Conservation (phyloP, 108 stramenopile species). For the Skeletonema menzelii region DNA sequence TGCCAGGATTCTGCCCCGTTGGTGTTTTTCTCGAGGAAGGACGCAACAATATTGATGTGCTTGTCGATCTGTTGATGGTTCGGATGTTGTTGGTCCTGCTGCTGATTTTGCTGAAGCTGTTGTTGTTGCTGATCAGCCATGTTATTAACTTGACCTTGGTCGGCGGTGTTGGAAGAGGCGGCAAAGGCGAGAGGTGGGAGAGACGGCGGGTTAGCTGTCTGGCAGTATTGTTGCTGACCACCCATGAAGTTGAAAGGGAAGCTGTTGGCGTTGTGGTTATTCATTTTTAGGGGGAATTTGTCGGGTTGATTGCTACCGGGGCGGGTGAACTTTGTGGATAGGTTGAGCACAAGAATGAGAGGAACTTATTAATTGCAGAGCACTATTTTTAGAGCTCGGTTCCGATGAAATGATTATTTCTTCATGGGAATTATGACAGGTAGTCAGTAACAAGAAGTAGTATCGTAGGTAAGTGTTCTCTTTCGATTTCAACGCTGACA, state of each 20-base stretch:
- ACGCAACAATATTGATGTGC: not conserved
- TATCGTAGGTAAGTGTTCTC: too few relatives aligned
- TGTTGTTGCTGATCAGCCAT: not conserved
- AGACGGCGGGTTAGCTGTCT: not conserved
- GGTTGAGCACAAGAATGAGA: not conserved
- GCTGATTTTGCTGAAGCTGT: not conserved
- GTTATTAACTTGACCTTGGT: not conserved
- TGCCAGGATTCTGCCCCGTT: not conserved
- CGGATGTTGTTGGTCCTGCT: not conserved
- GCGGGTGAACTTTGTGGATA: not conserved
- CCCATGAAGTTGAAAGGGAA: not conserved
- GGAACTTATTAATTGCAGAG: not conserved
- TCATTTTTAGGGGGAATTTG: not conserved
- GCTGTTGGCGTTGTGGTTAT: not conserved
- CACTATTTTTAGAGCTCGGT: not conserved
- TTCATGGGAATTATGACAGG: too few relatives aligned
- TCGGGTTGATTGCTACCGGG: conserved; percentile 1
- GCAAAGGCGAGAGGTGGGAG: not conserved
- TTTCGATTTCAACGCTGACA: too few relatives aligned
- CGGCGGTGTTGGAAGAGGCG: not conserved
- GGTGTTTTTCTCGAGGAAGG: conserved; percentile 6
- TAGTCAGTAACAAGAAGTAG: too few relatives aligned
- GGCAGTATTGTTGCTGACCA: not conserved
- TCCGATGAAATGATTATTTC: not conserved
- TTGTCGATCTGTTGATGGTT: conserved; percentile 1